These are phyloP conservation scores for Paramecium sexaurelia DNA, from an alignment of 73 alveolate genomes.

Conservation along the genomic window DNA sequence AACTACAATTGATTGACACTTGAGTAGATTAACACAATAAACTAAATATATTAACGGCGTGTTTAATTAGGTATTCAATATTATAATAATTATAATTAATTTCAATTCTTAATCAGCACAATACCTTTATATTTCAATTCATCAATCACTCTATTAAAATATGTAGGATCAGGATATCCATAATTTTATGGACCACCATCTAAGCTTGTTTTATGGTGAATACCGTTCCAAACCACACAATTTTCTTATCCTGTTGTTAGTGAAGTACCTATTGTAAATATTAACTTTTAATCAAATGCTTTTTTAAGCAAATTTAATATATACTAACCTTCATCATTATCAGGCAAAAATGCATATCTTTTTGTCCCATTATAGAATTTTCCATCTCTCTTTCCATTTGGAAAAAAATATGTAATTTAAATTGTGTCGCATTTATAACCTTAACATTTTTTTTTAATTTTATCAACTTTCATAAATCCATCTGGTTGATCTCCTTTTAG, in stretches of 20 bases:
- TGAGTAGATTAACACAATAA: no score
- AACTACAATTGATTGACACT: no score
- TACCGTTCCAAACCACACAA: slow-evolving; percentile 93
- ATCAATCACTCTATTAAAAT: slow-evolving; percentile 88
- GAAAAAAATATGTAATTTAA: slow-evolving; percentile 76
- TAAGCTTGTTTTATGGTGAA: slow-evolving; percentile 96
- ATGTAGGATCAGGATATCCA: slow-evolving; percentile 98
- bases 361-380: slow-evolving; percentile 83
- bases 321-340: slow-evolving; percentile 89
- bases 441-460: slow-evolving; percentile 57
- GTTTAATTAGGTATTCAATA: no score
- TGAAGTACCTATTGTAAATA: slow-evolving; percentile 95
- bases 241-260: slow-evolving; percentile 94
- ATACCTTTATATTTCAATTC: slow-evolving; percentile 95
- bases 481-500: slow-evolving; percentile 86
- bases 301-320: slow-evolving; percentile 80
- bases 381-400: slow-evolving; percentile 79
- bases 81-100: neutral
- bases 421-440: slow-evolving; percentile 76
- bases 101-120: neutral
- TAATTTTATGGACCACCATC: slow-evolving; percentile 91
- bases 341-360: slow-evolving; percentile 92
- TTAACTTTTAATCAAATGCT: slow-evolving; percentile 90
- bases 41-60: no score
- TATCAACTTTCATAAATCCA: slow-evolving; percentile 81